Conservation (phyloP, 139 green algal species). For the Micromonas pusilla region DNA sequence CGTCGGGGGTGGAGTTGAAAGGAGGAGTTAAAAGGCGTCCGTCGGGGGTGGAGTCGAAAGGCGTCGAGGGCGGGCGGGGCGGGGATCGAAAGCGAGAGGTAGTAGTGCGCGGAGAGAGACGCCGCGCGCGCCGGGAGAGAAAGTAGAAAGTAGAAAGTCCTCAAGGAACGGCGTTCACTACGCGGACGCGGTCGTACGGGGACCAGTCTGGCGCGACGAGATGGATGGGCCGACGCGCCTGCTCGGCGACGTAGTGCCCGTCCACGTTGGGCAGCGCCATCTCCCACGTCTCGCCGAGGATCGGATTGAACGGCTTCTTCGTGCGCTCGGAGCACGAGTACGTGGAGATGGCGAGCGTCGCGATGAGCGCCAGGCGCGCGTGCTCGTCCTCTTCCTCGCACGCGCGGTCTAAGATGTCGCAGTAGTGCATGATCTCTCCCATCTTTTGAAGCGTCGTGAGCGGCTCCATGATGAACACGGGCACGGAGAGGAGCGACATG, state of each 20-base stretch:
- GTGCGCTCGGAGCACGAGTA: constrained; percentile 80
- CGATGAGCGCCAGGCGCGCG: constrained; percentile 58
- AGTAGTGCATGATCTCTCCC: constrained; percentile 97
- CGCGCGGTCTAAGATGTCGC: constrained; percentile 76
- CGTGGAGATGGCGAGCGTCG: constrained; percentile 79
- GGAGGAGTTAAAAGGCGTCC: too few relatives aligned
- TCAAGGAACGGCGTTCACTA: too few relatives aligned
- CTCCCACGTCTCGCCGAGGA: constrained; percentile 97
- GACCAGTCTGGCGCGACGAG: too few relatives aligned
- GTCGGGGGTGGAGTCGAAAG: too few relatives aligned
- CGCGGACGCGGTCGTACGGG: too few relatives aligned
- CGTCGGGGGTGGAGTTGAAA: too few relatives aligned
- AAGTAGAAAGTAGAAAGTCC: too few relatives aligned
- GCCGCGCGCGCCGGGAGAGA: too few relatives aligned
- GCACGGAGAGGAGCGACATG: constrained; percentile 79
- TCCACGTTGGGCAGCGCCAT: constrained; percentile 51
- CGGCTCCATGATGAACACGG: constrained; percentile 96
- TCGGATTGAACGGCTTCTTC: constrained; percentile 99
- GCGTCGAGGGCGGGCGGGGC: too few relatives aligned
- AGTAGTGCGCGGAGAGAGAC: too few relatives aligned
- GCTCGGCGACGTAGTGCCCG: constrained; percentile 80
- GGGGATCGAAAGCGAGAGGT: too few relatives aligned
- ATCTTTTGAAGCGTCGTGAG: constrained; percentile 95
- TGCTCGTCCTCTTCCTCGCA: constrained; percentile 62
- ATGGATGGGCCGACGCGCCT: too few relatives aligned